Evolutionary conservation across 352 stramenopile species (phyloP).

Genomic region (Blastocystis sp.): DNA sequence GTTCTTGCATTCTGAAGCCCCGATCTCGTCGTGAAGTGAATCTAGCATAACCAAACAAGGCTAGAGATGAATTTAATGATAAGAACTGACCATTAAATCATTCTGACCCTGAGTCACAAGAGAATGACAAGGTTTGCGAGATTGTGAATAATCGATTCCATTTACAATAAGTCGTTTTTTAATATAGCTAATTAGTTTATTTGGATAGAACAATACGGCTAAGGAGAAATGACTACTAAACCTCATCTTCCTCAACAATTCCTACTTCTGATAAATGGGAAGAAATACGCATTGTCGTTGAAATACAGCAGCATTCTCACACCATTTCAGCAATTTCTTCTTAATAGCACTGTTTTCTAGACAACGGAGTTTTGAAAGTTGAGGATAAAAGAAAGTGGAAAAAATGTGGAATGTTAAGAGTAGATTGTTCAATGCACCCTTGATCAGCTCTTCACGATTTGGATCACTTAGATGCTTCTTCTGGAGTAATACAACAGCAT

Average conservation of each 20-base stretch:
- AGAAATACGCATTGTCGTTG: conserved; percentile 27
- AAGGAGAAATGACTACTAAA: conserved; percentile 19
- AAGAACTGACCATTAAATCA: background rate
- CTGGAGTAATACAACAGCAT: background rate
- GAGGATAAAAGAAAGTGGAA: conserved; percentile 47
- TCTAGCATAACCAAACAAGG: conserved; percentile 30
- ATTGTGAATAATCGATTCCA: background rate
- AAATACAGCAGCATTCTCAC: background rate
- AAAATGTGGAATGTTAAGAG: conserved; percentile 15
- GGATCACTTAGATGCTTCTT: background rate
- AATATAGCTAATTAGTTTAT: conserved; percentile 29
- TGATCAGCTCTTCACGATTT: background rate
- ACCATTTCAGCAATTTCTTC: conserved; percentile 34
- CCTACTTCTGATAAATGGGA: background rate
- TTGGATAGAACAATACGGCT: conserved; percentile 17
- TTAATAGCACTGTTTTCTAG: background rate
- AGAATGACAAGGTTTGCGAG: background rate
- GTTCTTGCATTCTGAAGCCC: background rate
- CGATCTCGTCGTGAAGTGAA: background rate
- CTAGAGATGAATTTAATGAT: background rate
- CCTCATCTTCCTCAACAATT: background rate
- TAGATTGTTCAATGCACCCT: background rate
- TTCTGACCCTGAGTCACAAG: background rate
- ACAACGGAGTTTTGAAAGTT: background rate
- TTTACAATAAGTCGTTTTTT: background rate